A percentile compares a stretch with the other conserved stretches of the same genome.
These are phyloP conservation scores for Trypanosoma mega DNA, from an alignment of 208 protist genomes.

Conservation along the genomic window DNA sequence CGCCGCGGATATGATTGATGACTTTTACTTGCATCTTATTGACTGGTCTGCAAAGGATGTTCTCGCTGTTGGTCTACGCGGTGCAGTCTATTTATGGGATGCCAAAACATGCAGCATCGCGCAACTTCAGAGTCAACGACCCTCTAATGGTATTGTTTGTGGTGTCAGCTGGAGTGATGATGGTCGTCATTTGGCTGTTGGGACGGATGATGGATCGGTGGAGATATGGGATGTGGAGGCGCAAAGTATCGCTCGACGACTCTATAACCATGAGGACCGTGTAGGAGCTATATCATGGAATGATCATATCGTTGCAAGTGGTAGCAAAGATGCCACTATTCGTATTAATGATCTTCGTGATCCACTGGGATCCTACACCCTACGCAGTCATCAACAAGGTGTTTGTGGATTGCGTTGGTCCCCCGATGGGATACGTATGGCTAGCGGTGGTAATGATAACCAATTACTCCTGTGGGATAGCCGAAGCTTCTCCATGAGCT, in stretches of 20 bases:
- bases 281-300: slow-evolving; percentile 96
- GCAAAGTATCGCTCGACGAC: slow-evolving; percentile 66
- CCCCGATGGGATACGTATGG: slow-evolving; percentile 89
- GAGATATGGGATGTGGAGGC: slow-evolving; percentile 92
- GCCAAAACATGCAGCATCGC: slow-evolving; percentile 91
- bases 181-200: slow-evolving; percentile 86
- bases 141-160: slow-evolving; percentile 76
- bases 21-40: slow-evolving; percentile 99
- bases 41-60: slow-evolving; percentile 94
- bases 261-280: slow-evolving; percentile 88
- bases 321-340: slow-evolving; percentile 94
- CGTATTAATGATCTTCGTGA: slow-evolving; percentile 95
- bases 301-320: slow-evolving; percentile 84
- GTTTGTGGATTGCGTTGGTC: slow-evolving; percentile 98
- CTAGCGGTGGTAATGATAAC: slow-evolving; percentile 99
- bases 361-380: slow-evolving; percentile 39
- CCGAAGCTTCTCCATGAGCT: slow-evolving; percentile 27
- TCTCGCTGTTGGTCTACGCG: slow-evolving; percentile 96
- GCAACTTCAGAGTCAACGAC: slow-evolving; percentile 70
- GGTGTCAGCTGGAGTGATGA: slow-evolving; percentile 93
- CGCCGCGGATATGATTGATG: slow-evolving; percentile 97
- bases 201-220: slow-evolving; percentile 83
- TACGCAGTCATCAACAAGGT: slow-evolving; percentile 93
- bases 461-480: slow-evolving; percentile 96
- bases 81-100: slow-evolving; percentile 98